Evolutionary conservation across 805 yeast genomes (phyloP), one percentile per base, ranked within the genome.

Genomic region (Yarrowia bubula): DNA sequence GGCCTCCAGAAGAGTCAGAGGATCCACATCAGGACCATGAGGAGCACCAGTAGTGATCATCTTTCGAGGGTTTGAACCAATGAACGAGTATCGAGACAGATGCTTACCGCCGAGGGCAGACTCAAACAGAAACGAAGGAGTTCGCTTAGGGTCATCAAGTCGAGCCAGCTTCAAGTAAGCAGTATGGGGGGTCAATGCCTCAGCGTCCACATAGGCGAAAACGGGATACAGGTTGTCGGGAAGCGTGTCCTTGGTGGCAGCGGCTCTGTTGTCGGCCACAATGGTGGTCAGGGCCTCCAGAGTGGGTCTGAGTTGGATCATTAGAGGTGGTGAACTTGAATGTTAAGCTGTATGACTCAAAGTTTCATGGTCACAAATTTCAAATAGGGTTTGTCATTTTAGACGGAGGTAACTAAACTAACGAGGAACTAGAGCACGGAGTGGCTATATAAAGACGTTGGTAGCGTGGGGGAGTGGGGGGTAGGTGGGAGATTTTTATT

Each of bases 31-130:
- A 1, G 81, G 79, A 14, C 82, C 83, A 50, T 77, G 78, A 43
- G 82, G 80, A 48, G 88, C 89, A 2, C 98, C 98, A 1, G 98
- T 92, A 67, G 81, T 84, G 70, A 95, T 88, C 64, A 88, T 81
- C 71, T 92, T 89, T 67, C 87, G 84, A 14, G 99, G 99, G 31
- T 84, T 83, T 51, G 87, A 80, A 3, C 99, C 99, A 73, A 95
- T 86, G 75, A 92, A 93, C 0, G 98, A 90, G 77, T 87, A 95
- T 69, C 99, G 81, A 68, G 90, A 96, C 35, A 95, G 84, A 51
- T 88, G 86, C 73, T 92, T 97, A 60, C 97, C 97, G 66, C 90
- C 90, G 67, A 83, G 83, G 1, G 98, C 96, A 70, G 93, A 86
- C 75, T 95, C 99, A 69, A 95, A 84, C 62, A 95, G 78, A 71